Percentiles rank a stretch among this genome's conserved stretches.
Conservation (phyloP, 1,284 basidiomycete species). For the Ganoderma lucidum region DNA sequence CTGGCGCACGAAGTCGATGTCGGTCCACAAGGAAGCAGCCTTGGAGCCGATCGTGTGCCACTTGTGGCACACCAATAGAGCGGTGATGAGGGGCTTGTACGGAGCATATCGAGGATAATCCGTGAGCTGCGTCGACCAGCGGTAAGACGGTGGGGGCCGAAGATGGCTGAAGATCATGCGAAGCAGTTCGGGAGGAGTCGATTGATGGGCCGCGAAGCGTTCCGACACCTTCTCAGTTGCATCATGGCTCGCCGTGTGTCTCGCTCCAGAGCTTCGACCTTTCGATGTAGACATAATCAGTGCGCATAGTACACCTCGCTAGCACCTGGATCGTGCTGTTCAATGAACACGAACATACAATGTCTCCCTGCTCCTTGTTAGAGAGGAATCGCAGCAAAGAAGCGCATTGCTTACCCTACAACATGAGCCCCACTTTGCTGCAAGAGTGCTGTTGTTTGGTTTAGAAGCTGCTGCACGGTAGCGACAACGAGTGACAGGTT, state of each 20-base stretch:
- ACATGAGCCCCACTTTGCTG: neutral
- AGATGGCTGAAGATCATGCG: neutral
- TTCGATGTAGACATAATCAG: neutral
- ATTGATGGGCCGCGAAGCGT: neutral
- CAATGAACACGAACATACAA: no score
- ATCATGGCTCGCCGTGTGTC: neutral
- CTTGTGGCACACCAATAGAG: neutral
- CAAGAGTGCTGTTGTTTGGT: neutral
- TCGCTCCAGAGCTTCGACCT: neutral
- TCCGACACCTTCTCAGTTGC: neutral
- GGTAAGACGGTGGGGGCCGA: neutral
- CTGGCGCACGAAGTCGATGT: neutral
- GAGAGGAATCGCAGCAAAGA: no score
- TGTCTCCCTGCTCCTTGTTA: no score
- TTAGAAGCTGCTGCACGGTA: neutral
- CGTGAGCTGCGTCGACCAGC: no score
- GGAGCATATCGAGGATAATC: neutral
- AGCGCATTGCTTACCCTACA: neutral
- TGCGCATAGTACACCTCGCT: no score
- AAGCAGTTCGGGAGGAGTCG: neutral
- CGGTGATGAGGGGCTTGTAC: neutral
- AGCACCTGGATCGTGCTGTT: no score
- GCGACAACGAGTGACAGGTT: neutral
- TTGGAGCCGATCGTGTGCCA: neutral
- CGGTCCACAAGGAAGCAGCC: constrained; percentile 2